Base-by-base conservation (phyloP, 1,139 yeast species). In the Nakaseomyces kungkrabaensis region DNA sequence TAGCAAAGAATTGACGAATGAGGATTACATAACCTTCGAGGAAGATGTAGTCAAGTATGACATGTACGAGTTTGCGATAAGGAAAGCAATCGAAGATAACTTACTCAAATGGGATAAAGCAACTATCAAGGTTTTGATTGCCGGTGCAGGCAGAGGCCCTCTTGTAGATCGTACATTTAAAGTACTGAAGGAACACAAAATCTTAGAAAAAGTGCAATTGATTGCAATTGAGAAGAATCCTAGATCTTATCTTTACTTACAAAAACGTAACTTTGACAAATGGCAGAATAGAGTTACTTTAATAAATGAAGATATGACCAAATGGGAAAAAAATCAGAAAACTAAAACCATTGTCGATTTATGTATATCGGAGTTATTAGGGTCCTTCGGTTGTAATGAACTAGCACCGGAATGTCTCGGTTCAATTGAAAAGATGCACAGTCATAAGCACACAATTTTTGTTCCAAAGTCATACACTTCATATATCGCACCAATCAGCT, bases 321-420 rank as follows among this genome's bases (percentile, higher is more conserved):
- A 59, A 3, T 76, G 81, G 75, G 71, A 5, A 51, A 54, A 45
- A 5, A 31, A 32, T 9, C 10, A 25, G 1, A 27, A 24, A 6
- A 25, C 22, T 8, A 33, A 32, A 5, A 38, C 40, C 6, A 59
- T 54, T 24, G 72, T 75, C 48, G 76, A 85, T 59, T 62, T 89
- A 43, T 75, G 89, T 11, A 73, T 90, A 1, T 84, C 95, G 42
- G 97, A 90, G 63, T 70, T 90, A 32, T 66, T 90, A 29, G 97
- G 97, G 2, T 86, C 96, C 5, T 84, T 89, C 69, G 97, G 95
- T 1, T 92, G 94, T 65, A 90, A 90, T 65, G 97, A 90, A 62
- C 72, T 86, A 13, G 75, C 87, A 11, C 97, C 97, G 0, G 97
- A 90, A 61, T 82, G 94, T 51, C 58, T 81, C 4, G 58, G 62